Evolutionary conservation across 116 monocot species (phyloP), one percentile per base, ranked within the genome.

Genomic region (Dioscorea cayenensis): DNA sequence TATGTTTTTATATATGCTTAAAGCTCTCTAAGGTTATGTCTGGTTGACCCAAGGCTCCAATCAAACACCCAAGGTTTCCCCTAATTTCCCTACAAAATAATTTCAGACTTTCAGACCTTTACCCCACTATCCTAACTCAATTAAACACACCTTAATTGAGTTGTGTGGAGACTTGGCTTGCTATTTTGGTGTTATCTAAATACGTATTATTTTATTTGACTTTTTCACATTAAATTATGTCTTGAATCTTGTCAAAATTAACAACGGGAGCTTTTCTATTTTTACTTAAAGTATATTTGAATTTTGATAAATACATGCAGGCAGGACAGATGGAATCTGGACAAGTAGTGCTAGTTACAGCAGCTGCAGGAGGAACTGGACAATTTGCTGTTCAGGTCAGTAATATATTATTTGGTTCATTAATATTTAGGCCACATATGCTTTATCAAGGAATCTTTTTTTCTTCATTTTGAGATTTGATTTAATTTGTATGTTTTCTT

Each of bases 351-450:
- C 78, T 99, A 63, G 91, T 94, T 21, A 99, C 99, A 49, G 99
- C 99, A 49, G 99, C 94, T 72, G 99, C 99, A 74, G 99, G 99
- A 48, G 99, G 99, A n/a, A 99, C 99, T 73, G 99, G 99, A 73
- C 99, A 99, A 78, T 99, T 99, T 87, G 93, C 94, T 20, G 94
- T 99, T 64, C 99, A 99, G 99, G 99, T 94, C 51, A 71, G 71
- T 66, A 22, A 25, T 61, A 71, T 66, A n/a, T 4, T 51, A 22
- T 64, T 14, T 22, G 14, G 38, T 63, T 2, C n/a, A n/a, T 16
- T 55, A 55, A 55, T n/a, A 18, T 18, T 5, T 55, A 55, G 55
- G 4, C 18, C 55, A 55, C 5, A 16, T 55, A n/a, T 16, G 2
- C n/a, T 55, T 55, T 5, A 5, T 55, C 14, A 18, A 0, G 3